Evolutionary conservation across 2,329 filamentous ascomycete species (phyloP).

Genomic region (Periconia sp.): DNA sequence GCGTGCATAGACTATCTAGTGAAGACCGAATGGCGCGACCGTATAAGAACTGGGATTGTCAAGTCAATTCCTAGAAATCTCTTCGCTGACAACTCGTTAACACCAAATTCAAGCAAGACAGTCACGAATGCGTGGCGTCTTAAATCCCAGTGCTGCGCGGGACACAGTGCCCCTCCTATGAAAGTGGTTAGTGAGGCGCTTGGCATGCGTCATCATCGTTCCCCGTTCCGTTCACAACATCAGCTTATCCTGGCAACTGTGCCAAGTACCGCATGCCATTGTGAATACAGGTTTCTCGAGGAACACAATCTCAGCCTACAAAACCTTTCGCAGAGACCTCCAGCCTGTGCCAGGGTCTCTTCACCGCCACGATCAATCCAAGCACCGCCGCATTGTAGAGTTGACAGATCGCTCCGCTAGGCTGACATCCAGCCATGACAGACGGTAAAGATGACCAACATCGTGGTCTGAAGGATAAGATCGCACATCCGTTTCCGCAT

Average conservation of each 20-base stretch:
- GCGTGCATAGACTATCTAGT: not conserved
- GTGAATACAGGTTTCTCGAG: slow-evolving; percentile 6
- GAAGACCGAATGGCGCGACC: not conserved
- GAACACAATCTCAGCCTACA: not conserved
- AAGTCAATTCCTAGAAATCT: not conserved
- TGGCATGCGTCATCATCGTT: slow-evolving; percentile 5
- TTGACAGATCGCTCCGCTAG: too few relatives aligned
- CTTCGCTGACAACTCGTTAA: too few relatives aligned
- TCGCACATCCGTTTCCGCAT: slow-evolving; percentile 47
- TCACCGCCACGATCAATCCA: too few relatives aligned
- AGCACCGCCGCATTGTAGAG: too few relatives aligned
- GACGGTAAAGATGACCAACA: slow-evolving; percentile 11
- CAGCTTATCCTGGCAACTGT: slow-evolving; percentile 1
- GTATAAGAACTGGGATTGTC: not conserved
- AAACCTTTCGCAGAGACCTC: not conserved
- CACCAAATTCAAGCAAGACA: not conserved
- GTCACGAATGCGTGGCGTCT: not conserved
- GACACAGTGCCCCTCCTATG: not conserved
- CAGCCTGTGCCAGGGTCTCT: too few relatives aligned
- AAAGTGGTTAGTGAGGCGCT: not conserved
- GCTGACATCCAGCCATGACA: slow-evolving; percentile 12
- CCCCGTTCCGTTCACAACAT: not conserved
- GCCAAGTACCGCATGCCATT: not conserved
- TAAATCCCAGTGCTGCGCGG: not conserved
- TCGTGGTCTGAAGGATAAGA: slow-evolving; percentile 41